Percentiles rank a stretch among this genome's conserved stretches.
phyloP scores from a whole-genome alignment of 2,329 filamentous ascomycete genomes.

The Calonectria fujianensis region DNA sequence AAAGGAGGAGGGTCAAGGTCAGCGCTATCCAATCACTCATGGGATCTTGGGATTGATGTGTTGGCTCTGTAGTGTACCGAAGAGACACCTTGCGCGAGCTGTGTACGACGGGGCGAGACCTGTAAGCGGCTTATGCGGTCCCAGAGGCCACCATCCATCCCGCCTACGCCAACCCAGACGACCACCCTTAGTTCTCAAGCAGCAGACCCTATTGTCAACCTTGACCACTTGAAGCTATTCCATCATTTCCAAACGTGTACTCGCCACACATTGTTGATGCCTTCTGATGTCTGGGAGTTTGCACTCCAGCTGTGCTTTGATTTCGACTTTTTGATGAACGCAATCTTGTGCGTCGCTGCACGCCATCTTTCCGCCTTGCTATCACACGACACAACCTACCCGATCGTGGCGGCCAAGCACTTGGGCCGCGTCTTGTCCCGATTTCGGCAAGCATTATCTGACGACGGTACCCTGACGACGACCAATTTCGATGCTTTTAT shows the following conservation, averaged over 20 bases:
- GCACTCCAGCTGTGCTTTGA: slow-evolving; percentile 15
- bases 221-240: slow-evolving; percentile 17
- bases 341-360: slow-evolving; percentile 16
- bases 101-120: not conserved
- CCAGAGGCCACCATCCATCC: not conserved
- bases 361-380: slow-evolving; percentile 19
- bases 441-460: not conserved
- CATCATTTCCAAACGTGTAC: slow-evolving; percentile 18
- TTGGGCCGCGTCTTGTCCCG: not conserved
- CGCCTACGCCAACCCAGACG: not conserved
- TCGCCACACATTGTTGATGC: slow-evolving; percentile 6
- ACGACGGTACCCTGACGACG: slow-evolving; percentile 3
- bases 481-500: slow-evolving; percentile 20
- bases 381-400: not conserved
- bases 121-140: not conserved
- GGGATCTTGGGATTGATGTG: not conserved
- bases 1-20: slow-evolving; percentile 18
- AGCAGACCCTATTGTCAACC: not conserved
- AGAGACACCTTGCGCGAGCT: slow-evolving; percentile 7
- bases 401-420: not conserved
- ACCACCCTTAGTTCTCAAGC: not conserved
- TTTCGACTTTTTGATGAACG: slow-evolving; percentile 32
- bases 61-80: not conserved
- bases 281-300: slow-evolving; percentile 12
- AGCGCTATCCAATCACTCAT: too few relatives aligned